These are phyloP conservation scores for Oidiodendron maius DNA, from an alignment of 495 filamentous ascomycete genomes.

Conservation along the genomic window DNA sequence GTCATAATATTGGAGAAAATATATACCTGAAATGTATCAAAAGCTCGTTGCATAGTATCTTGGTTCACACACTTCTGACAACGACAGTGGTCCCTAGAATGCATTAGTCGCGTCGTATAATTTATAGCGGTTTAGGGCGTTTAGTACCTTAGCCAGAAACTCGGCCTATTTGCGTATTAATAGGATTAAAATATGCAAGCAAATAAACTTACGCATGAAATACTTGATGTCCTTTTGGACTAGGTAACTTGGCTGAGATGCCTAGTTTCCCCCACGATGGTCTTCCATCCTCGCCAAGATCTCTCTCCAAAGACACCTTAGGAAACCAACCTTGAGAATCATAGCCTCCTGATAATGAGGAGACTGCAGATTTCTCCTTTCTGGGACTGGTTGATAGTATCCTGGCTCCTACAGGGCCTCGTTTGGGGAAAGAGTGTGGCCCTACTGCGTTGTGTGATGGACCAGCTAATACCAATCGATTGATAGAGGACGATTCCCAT, in stretches of 20 bases:
- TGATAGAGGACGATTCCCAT: too few species aligned
- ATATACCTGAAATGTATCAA: slow-evolving; percentile 64
- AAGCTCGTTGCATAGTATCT: slow-evolving; percentile 67
- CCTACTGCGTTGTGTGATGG: too few species aligned
- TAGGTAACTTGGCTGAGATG: not conserved
- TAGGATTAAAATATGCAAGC: not conserved
- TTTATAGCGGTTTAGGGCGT: too few species aligned
- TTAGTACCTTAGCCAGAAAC: slow-evolving; percentile 21
- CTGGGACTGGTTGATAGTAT: too few species aligned
- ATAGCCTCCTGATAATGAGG: too few species aligned
- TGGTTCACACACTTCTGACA: slow-evolving; percentile 68
- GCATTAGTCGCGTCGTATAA: slow-evolving; percentile 1
- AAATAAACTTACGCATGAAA: slow-evolving; percentile 2
- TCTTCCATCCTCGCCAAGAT: not conserved
- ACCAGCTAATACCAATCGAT: too few species aligned
- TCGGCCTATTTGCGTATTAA: slow-evolving; percentile 7
- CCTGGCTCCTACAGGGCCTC: too few species aligned
- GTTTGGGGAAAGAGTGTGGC: too few species aligned
- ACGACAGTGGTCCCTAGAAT: slow-evolving; percentile 71
- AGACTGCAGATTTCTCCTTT: too few species aligned
- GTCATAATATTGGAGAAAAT: not conserved
- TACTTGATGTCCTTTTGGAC: not conserved
- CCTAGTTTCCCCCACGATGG: slow-evolving; percentile 5
- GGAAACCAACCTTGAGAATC: too few species aligned
- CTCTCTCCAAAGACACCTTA: too few species aligned